These are phyloP conservation scores for Dunaliella sp. DNA, from an alignment of 139 green algal species.

Conservation along the genomic window DNA sequence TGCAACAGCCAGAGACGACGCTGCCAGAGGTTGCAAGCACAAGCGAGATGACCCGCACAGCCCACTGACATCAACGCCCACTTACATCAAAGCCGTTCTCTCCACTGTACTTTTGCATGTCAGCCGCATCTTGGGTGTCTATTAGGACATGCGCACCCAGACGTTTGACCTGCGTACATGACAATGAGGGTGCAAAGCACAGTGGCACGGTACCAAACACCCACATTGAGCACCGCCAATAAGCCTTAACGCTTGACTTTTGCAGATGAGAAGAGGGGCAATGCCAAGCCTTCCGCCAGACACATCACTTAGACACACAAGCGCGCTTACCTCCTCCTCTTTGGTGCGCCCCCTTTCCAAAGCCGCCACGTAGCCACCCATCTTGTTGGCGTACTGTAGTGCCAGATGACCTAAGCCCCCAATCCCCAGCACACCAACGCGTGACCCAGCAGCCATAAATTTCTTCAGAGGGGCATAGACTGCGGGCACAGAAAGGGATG, in stretches of 20 bases:
- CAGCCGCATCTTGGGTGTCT: not conserved
- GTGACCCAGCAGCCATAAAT: not conserved
- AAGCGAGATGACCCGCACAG: too few relatives aligned
- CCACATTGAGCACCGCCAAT: too few relatives aligned
- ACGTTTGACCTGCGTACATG: not conserved
- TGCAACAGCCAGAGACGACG: too few relatives aligned
- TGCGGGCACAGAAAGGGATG: not conserved
- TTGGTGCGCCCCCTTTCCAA: slow-evolving; percentile 1
- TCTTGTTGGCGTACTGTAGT: slow-evolving; percentile 40
- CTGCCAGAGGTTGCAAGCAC: too few relatives aligned
- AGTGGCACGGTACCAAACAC: too few relatives aligned
- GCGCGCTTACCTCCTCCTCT: not conserved
- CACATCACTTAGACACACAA: too few relatives aligned
- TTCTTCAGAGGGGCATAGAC: slow-evolving; percentile 31
- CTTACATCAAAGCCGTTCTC: not conserved
- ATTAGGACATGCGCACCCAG: not conserved
- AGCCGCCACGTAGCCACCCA: slow-evolving; percentile 27
- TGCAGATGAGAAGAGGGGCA: too few relatives aligned
- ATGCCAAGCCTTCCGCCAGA: too few relatives aligned
- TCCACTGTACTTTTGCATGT: not conserved
- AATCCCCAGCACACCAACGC: slow-evolving; percentile 43
- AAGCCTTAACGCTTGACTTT: too few relatives aligned
- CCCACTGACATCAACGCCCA: too few relatives aligned
- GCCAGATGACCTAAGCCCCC: slow-evolving; percentile 53
- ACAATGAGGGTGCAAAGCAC: too few relatives aligned